Conservation (phyloP, 768 basidiomycete genomes). For the Hemileccinum rubropunctum region DNA sequence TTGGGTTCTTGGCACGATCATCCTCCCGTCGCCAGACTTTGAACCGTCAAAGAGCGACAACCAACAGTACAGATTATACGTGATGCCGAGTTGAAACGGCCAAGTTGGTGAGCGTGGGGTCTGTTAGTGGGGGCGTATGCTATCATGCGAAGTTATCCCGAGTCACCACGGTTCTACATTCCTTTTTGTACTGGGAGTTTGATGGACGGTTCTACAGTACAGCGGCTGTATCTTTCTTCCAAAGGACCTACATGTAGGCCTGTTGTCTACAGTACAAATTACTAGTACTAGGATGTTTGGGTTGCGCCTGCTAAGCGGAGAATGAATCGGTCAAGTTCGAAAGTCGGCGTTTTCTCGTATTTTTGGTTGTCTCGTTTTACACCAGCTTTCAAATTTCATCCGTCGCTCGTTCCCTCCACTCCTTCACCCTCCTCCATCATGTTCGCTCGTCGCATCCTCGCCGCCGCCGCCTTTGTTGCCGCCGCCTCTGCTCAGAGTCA, state of each 20-base stretch:
- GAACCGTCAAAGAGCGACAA: background rate
- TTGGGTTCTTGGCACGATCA: background rate
- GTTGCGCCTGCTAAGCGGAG: slow-evolving; percentile 18
- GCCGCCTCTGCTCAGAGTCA: slow-evolving; percentile 34
- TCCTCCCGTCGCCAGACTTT: background rate
- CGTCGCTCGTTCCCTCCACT: slow-evolving; percentile 27
- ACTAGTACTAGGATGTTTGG: too few species aligned
- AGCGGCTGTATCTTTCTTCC: too few species aligned
- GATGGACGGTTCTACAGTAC: too few species aligned
- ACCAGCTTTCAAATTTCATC: slow-evolving; percentile 6
- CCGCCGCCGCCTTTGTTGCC: slow-evolving; percentile 38
- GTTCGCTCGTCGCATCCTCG: slow-evolving; percentile 32
- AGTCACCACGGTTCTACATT: too few species aligned
- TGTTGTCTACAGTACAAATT: too few species aligned
- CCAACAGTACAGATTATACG: too few species aligned
- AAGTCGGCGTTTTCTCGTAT: slow-evolving; percentile 1
- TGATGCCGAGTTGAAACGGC: too few species aligned
- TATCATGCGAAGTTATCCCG: too few species aligned
- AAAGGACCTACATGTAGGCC: too few species aligned
- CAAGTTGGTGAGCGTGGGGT: too few species aligned
- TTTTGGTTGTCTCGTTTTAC: slow-evolving; percentile 8
- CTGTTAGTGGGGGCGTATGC: too few species aligned
- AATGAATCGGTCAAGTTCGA: slow-evolving; percentile 16
- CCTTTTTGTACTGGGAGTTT: too few species aligned
- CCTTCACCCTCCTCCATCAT: slow-evolving; percentile 26